Percentiles rank a stretch among this genome's conserved stretches.
Conservation (phyloP, 257 asterid genomes). For the Nicotiana paniculata region DNA sequence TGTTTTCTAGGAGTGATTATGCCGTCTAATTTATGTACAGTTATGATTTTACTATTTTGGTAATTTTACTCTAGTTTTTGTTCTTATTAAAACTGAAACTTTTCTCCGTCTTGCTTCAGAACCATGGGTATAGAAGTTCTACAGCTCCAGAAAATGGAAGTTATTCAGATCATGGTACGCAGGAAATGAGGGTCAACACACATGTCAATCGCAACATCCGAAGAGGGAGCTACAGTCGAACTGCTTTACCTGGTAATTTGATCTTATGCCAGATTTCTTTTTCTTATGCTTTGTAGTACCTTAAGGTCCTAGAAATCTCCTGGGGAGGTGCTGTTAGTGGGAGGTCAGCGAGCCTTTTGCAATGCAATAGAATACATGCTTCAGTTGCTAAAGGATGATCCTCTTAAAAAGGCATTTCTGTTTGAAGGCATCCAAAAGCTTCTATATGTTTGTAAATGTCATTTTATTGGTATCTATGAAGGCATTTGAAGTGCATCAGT, state of each 20-base stretch:
- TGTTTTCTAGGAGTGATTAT: background rate
- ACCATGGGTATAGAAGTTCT: constrained; percentile 28
- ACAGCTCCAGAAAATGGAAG: constrained; percentile 43
- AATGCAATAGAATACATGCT: background rate
- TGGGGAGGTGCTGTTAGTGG: background rate
- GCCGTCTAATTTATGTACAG: background rate
- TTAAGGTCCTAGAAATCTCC: background rate
- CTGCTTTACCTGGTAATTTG: constrained; percentile 52
- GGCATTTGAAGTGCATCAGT: background rate
- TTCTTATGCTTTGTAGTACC: background rate
- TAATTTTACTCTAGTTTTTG: background rate
- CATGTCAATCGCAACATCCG: constrained; percentile 49
- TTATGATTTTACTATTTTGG: background rate
- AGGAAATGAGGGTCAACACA: constrained; percentile 32
- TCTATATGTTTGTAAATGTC: background rate
- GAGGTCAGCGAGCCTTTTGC: background rate
- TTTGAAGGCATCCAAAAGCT: background rate
- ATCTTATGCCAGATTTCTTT: background rate
- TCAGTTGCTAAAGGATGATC: background rate
- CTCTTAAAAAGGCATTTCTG: background rate
- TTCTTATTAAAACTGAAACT: background rate
- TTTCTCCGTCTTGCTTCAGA: constrained; percentile 37
- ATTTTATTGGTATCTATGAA: background rate
- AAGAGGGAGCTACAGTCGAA: constrained; percentile 48
- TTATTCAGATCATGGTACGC: background rate